Evolutionary conservation across 805 yeast genomes (phyloP), one percentile per base, ranked within the genome.

Genomic region (Metschnikowia colocasiae): DNA sequence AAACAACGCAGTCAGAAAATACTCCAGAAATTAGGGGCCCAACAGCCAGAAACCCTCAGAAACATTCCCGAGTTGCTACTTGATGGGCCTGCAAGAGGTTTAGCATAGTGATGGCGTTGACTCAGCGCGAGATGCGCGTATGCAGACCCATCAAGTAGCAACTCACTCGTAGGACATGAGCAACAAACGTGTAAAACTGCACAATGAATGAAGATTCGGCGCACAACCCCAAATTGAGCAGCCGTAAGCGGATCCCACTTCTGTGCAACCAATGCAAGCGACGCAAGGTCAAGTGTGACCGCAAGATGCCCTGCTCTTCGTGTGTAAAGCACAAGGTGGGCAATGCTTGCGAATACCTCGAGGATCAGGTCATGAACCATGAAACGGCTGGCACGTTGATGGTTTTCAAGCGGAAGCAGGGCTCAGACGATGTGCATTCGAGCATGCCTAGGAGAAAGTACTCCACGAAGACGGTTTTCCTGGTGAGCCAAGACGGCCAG

Each of bases 211-310:
- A 15, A 39, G 30, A 39, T 19, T 7, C 33, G 19, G 16, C 20
- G 13, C 43, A 40, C 31, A 9, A 10, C 20, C 10, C 22, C 20
- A 40, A 18, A 25, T 4, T 31, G 27, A 25, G 39, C n/a, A 35
- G 38, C 15, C 50, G 50, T 6, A 30, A 44, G 27, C 47, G 53
- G 8, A 46, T 58, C n/a, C 58, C 70, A 22, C 60, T 65, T 22
- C 69, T 65, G 50, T 69, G 74, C 48, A 57, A 50, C 42, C 62
- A 59, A 33, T 69, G 75, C 57, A 64, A 66, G 46, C 57, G 53
- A 43, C 49, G 73, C 27, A 69, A 69, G 49, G 69, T 69, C 36
- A 67, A 64, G 44, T 69, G 75, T 54, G 73, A 69, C 52, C 56
- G 71, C 27, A 61, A 60, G 12, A 49, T 53, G 32, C 75, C 75